Base-by-base conservation (phyloP, 306 rosid species). In the Senna tora region DNA sequence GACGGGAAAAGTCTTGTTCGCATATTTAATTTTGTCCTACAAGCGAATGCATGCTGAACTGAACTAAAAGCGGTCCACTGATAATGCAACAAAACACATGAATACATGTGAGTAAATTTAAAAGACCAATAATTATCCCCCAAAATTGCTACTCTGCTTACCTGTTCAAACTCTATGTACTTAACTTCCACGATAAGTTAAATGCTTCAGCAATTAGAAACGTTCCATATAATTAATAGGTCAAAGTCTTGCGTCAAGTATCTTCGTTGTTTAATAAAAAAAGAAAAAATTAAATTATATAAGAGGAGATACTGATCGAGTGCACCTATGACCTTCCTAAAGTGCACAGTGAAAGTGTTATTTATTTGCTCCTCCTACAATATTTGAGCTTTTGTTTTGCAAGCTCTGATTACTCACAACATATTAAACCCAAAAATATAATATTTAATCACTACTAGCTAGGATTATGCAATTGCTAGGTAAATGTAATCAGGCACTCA, bases 141-240 rank as follows among this genome's bases (percentile, higher is more conserved):
- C n/a, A 28, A 7, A 5, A 32, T 19, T 11, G 17, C 46, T 49
- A 17, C 33, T 67, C 67, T 10, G 67, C 67, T 32, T 19, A 39
- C 39, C 50, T 19, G 22, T 38, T 50, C n/a, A 62, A 9, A 62
- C 9, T 62, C 16, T 4, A n/a, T 19, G 46, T 22, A 62, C 50
- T 38, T 38, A 61, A 9, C 67, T 62, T 61, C 0, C 50, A 62
- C 49, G 67, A 17, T 17, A 61, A 61, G 67, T 36, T 14, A 16
- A 9, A 21, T 17, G 49, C 9, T 60, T 22, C 30, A 10, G 36
- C 47, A 61, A 17, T 9, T 36, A 32, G 47, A 60, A 34, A 56
- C 66, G 12, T 16, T 34, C 46, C 20, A 34, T 60, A 36, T 16
- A 34, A 57, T 28, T 28, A 16, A n/a, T n/a, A 12, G 21, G 66